A percentile compares a stretch with the other conserved stretches of the same genome.
Evolutionary conservation across 2,329 filamentous ascomycete species (phyloP).

Genomic region (Colletotrichum ledebouriae): DNA sequence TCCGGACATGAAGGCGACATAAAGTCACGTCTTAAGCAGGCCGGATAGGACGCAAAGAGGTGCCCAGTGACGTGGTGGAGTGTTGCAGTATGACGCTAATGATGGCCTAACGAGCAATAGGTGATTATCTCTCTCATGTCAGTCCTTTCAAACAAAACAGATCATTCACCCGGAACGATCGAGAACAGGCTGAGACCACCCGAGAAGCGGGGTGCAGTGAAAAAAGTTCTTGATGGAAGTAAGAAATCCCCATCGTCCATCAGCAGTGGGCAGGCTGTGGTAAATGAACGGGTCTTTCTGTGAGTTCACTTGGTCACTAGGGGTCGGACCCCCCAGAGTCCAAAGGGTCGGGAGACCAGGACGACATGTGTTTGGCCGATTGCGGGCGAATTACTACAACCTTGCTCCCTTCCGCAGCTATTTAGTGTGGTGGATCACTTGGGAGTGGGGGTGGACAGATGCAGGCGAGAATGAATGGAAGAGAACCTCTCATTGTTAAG

Average conservation of each 20-base stretch:
- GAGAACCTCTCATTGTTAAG: not conserved
- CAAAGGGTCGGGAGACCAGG: constrained; percentile 4
- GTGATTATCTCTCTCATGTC: no score
- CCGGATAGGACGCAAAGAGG: not conserved
- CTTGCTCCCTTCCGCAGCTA: constrained; percentile 5
- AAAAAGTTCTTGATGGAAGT: not conserved
- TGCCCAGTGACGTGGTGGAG: not conserved
- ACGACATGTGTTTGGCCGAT: constrained; percentile 12
- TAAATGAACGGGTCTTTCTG: constrained; percentile 19
- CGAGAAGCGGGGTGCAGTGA: constrained; percentile 23
- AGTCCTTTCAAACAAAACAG: not conserved
- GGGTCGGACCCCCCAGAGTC: not conserved
- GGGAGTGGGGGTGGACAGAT: not conserved
- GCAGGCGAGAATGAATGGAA: not conserved
- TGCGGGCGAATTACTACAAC: constrained; percentile 14
- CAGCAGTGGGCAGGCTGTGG: constrained; percentile 30
- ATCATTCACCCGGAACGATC: constrained; percentile 6
- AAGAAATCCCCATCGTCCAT: constrained; percentile 4
- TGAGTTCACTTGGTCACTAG: constrained; percentile 16
- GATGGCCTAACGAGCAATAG: not conserved
- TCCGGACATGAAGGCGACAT: constrained; percentile 43
- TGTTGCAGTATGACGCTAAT: not conserved
- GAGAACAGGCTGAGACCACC: constrained; percentile 1
- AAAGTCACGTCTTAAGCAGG: constrained; percentile 27
- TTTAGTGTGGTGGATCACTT: constrained; percentile 11